A percentile compares a stretch with the other conserved stretches of the same genome.
Evolutionary conservation across 1,284 basidiomycete species (phyloP).

Genomic region (Ustilago vetiveriae): DNA sequence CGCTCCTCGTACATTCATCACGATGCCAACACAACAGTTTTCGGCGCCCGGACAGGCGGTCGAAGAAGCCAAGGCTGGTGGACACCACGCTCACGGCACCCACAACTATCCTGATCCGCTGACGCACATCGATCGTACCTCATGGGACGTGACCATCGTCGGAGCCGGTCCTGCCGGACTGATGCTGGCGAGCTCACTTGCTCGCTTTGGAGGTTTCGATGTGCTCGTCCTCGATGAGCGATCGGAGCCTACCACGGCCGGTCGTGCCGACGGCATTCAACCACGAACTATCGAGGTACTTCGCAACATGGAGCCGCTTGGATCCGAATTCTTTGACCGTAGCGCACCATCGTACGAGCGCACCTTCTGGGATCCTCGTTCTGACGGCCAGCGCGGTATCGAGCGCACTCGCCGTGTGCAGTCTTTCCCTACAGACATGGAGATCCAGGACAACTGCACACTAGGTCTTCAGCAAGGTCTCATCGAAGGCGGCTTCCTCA

Average conservation of each 20-base stretch:
- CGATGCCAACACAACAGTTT: conserved; percentile 40
- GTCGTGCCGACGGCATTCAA: conserved; percentile 68
- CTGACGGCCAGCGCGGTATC: conserved; percentile 62
- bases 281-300: conserved; percentile 75
- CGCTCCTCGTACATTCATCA: too few relatives aligned
- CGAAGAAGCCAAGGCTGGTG: conserved; percentile 51
- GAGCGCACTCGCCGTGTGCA: conserved; percentile 67
- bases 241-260: conserved; percentile 67
- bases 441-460: conserved; percentile 68
- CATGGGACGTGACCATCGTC: conserved; percentile 61
- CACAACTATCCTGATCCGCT: conserved; percentile 57
- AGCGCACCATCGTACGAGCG: conserved; percentile 67
- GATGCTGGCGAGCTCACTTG: conserved; percentile 60
- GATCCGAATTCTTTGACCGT: conserved; percentile 59
- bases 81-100: conserved; percentile 55
- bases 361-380: conserved; percentile 68
- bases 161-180: conserved; percentile 64
- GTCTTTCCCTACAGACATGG: conserved; percentile 69
- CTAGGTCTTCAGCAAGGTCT: conserved; percentile 69
- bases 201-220: conserved; percentile 60
- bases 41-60: conserved; percentile 44
- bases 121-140: conserved; percentile 50
- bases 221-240: conserved; percentile 66
- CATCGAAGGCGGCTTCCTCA: conserved; percentile 68
- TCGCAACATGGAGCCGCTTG: conserved; percentile 66